These are phyloP conservation scores for Skeletonema marinoi DNA, from an alignment of 108 stramenopile genomes.

Conservation along the genomic window DNA sequence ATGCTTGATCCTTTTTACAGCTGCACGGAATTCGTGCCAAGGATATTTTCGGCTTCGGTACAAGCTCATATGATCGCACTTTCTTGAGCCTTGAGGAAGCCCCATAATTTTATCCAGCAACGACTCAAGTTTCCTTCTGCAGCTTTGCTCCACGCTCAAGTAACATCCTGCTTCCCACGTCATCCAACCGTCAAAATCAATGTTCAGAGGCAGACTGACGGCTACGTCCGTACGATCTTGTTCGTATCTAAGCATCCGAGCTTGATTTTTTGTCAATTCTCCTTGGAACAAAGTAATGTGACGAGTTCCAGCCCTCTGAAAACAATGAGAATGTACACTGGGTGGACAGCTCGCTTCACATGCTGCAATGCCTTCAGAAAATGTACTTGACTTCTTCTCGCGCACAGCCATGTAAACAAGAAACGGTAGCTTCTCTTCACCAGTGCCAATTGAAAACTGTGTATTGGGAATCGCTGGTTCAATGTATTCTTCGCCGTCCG, in stretches of 20 bases:
- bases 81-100: background rate
- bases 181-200: constrained; percentile 2
- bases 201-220: background rate
- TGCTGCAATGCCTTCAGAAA: background rate
- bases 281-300: background rate
- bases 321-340: background rate
- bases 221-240: background rate
- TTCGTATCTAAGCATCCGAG: background rate
- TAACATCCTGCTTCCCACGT: background rate
- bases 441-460: background rate
- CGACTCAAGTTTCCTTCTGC: background rate
- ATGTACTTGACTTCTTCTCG: background rate
- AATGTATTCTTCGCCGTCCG: background rate
- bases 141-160: background rate
- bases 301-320: background rate
- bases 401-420: background rate
- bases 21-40: background rate
- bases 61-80: background rate
- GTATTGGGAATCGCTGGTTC: background rate
- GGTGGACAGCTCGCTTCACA: constrained; percentile 3
- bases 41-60: background rate
- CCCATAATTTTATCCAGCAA: background rate
- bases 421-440: background rate
- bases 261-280: background rate
- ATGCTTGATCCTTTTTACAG: background rate